Percentiles rank a stretch among this genome's conserved stretches.
Evolutionary conservation across 192 early-diverging fungal genomes (phyloP).

Genomic region (Gryganskiella cystojenkinii): DNA sequence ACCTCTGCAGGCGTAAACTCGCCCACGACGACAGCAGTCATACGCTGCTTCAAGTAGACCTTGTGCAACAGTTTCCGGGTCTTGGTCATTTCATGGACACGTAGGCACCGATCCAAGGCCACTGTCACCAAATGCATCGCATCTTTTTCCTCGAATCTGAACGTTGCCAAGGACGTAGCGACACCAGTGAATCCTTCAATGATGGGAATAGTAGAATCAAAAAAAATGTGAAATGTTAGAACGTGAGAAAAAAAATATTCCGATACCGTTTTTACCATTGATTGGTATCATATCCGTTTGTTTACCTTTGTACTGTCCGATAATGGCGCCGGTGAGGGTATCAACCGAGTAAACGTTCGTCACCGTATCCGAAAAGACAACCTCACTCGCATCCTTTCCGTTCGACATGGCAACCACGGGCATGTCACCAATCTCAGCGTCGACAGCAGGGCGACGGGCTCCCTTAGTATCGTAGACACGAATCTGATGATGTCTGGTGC

Average conservation of each 20-base stretch:
- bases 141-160: constrained; percentile 23
- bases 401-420: constrained; percentile 68
- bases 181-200: constrained; percentile 68
- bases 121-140: constrained; percentile 66
- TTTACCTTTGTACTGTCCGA: constrained; percentile 72
- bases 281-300: constrained; percentile 3
- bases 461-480: constrained; percentile 85
- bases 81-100: constrained; percentile 74
- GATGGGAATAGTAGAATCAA: too few relatives aligned
- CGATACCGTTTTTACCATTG: neutral
- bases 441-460: constrained; percentile 74
- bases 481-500: constrained; percentile 81
- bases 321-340: constrained; percentile 63
- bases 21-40: constrained; percentile 73
- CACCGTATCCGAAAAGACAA: constrained; percentile 74
- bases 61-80: constrained; percentile 65
- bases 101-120: constrained; percentile 80
- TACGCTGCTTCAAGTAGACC: constrained; percentile 82
- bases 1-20: constrained; percentile 39
- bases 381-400: constrained; percentile 62
- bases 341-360: constrained; percentile 71
- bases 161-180: constrained; percentile 52
- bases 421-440: constrained; percentile 73
- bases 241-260: neutral
- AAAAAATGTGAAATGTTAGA: constrained; percentile 5